A percentile compares a stretch with the other conserved stretches of the same genome.
phyloP scores from a whole-genome alignment of 2,329 filamentous ascomycete genomes.

The Dissoconium aciculare region DNA sequence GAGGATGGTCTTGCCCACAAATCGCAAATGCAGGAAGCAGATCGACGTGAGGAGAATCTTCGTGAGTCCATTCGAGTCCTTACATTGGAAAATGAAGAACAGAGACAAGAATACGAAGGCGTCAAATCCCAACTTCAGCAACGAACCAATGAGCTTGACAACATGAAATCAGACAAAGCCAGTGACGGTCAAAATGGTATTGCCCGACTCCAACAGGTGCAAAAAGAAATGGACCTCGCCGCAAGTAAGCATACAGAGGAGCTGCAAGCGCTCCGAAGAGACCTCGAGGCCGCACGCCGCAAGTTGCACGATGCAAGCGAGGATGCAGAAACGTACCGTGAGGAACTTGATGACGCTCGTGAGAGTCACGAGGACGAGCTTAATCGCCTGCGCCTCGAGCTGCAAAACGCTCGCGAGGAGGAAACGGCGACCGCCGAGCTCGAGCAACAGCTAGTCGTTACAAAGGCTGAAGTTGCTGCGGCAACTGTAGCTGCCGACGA shows the following conservation, averaged over 20 bases:
- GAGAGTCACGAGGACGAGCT: constrained; percentile 12
- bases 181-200: no score
- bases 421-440: constrained; percentile 12
- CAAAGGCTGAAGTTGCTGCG: constrained; percentile 12
- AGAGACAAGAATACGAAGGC: no score
- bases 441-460: constrained; percentile 10
- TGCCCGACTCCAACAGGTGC: no score
- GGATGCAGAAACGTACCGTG: constrained; percentile 8
- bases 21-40: constrained; percentile 9
- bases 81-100: no score
- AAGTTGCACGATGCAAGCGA: constrained; percentile 14
- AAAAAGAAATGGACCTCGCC: constrained; percentile 8
- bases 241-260: no score
- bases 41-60: constrained; percentile 13
- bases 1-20: constrained; percentile 12
- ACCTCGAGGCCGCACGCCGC: constrained; percentile 13
- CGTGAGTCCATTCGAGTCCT: no score
- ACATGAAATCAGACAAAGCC: no score
- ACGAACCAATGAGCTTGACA: no score
- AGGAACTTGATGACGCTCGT: constrained; percentile 15
- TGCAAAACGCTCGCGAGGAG: constrained; percentile 10
- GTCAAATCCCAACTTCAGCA: no score
- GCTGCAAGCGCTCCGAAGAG: constrained; percentile 10
- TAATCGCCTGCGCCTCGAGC: constrained; percentile 11
- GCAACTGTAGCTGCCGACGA: constrained; percentile 8